Base-by-base conservation (phyloP, 768 basidiomycete species). In the Tylopilus rubrobrunneus region DNA sequence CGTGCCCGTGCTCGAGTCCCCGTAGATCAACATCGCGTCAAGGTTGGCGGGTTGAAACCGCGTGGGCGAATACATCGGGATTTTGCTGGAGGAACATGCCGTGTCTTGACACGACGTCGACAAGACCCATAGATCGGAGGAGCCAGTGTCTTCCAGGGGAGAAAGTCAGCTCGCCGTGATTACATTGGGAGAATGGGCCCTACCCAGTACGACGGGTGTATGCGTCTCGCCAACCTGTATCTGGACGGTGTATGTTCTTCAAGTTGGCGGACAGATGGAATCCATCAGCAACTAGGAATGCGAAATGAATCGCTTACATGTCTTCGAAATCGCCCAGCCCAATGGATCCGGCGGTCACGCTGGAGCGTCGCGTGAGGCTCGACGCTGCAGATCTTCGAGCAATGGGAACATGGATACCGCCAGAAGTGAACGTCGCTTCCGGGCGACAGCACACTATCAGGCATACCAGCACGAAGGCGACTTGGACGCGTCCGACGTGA, bases 71-170 rank as follows among this genome's bases (percentile, higher is more conserved):
- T 86, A 88, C 25, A 82, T 64, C 5, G 78, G 72, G 2, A 77
- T 65, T 2, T 60, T 66, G 28, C 61, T 63, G 4, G 69, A 54
- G 48, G 76, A 76, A 53, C 74, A 78, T 3, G 73, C 59, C n/a
- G n/a, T 39, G 7, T 61, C 57, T 10, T 67, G 68, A 64, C 85
- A 89, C 0, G 76, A 69, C 47, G 82, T 77, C 0, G 86, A 86
- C 27, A 84, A 67, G 10, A 86, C 77, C 89, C 89, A 91, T 6
- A 89, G 65, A 62, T 91, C 88, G 5, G 88, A 83, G 3, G 88
- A 90, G 42, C 88, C 88, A 2, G 87, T 88, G 57, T 90, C 88
- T 87, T 50, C 6, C 42, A n/a, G 40, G 19, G 34, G 15, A 31
- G 8, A 15, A 29, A 1, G 33, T 65, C 27, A 65, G 11, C 48